A percentile compares a stretch with the other conserved stretches of the same genome.
phyloP scores from a whole-genome alignment of 768 basidiomycete genomes.

The Suillus clintonianus region DNA sequence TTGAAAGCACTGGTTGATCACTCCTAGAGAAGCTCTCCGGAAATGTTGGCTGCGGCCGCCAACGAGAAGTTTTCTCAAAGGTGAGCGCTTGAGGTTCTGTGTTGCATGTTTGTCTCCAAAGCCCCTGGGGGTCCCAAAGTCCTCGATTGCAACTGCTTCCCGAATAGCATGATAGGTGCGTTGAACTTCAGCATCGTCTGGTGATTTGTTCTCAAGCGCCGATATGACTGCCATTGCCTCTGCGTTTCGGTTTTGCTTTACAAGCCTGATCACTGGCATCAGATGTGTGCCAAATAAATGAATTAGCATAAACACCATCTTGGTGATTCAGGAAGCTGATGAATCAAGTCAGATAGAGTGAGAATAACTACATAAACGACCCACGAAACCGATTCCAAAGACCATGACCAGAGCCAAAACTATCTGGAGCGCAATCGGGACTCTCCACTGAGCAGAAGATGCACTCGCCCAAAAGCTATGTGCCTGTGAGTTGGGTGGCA shows the following conservation, averaged over 20 bases:
- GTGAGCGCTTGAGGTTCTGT: constrained; percentile 12
- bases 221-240: constrained; percentile 63
- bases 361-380: constrained; percentile 20
- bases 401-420: constrained; percentile 57
- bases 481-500: background rate
- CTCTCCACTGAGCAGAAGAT: constrained; percentile 62
- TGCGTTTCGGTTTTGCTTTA: constrained; percentile 53
- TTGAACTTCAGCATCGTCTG: constrained; percentile 47
- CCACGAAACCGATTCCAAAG: constrained; percentile 47
- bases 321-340: constrained; percentile 59
- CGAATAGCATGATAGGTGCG: constrained; percentile 55
- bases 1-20: constrained; percentile 66
- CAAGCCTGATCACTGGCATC: constrained; percentile 41
- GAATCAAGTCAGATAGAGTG: constrained; percentile 6
- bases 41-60: constrained; percentile 63
- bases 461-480: constrained; percentile 50
- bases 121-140: constrained; percentile 5
- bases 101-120: constrained; percentile 1
- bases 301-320: constrained; percentile 42
- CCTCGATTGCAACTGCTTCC: constrained; percentile 52
- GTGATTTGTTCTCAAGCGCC: constrained; percentile 56
- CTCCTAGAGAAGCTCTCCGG: constrained; percentile 54
- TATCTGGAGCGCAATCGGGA: constrained; percentile 63
- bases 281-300: background rate
- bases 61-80: constrained; percentile 55